phyloP scores from a whole-genome alignment of 768 basidiomycete species.

The Tephrocybe sp. region DNA sequence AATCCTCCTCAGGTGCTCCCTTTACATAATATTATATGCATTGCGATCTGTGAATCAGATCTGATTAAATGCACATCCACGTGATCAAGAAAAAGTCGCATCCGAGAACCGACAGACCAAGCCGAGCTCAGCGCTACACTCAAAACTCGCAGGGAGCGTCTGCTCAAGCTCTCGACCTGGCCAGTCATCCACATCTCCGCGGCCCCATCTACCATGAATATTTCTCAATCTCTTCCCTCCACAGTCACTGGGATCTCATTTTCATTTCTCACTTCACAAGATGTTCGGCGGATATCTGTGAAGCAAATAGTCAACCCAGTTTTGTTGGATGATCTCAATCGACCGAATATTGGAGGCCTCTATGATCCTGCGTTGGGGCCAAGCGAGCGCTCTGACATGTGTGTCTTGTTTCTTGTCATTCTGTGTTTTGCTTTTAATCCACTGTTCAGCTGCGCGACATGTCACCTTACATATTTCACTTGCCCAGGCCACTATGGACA shows the following conservation, averaged over 20 bases:
- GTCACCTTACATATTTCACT: constrained; percentile 87
- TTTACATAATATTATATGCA: too few relatives aligned
- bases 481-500: constrained; percentile 99
- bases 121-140: background rate
- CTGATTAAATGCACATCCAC: constrained; percentile 10
- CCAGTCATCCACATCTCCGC: constrained; percentile 5
- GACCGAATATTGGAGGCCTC: constrained; percentile 88
- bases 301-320: constrained; percentile 94
- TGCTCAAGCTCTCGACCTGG: constrained; percentile 11
- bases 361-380: constrained; percentile 97
- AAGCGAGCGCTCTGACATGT: constrained; percentile 88
- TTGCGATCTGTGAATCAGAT: too few relatives aligned
- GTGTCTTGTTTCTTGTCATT: constrained; percentile 31
- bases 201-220: constrained; percentile 66
- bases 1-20: too few relatives aligned
- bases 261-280: constrained; percentile 85
- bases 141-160: background rate
- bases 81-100: constrained; percentile 29
- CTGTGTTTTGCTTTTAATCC: constrained; percentile 12
- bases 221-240: constrained; percentile 85
- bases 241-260: constrained; percentile 85
- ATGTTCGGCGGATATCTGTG: constrained; percentile 93
- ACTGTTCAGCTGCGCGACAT: constrained; percentile 81
- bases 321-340: constrained; percentile 90
- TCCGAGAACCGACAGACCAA: constrained; percentile 18